These are phyloP conservation scores for Rhizoclosmatium sp. DNA, from an alignment of 192 early-diverging fungal genomes.

Conservation along the genomic window DNA sequence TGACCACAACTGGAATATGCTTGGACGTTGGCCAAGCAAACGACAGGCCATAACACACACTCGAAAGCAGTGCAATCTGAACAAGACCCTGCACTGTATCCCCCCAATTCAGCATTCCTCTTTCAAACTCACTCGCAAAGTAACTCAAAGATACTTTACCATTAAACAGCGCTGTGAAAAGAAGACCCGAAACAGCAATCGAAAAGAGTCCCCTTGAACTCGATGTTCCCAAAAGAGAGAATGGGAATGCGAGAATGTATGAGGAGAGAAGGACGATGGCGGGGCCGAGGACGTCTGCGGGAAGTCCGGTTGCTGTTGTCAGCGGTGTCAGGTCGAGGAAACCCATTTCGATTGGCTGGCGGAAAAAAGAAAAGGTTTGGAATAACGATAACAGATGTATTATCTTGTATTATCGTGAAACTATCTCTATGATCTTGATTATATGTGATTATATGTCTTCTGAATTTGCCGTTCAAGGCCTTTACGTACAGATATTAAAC, in stretches of 20 bases:
- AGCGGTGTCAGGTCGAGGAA: constrained; percentile 5
- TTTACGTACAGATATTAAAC: no score
- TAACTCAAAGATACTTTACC: background rate
- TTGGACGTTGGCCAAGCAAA: background rate
- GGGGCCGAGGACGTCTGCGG: constrained; percentile 19
- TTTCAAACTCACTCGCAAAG: background rate
- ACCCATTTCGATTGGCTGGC: background rate
- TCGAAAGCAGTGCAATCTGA: constrained; percentile 15
- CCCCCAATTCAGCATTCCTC: background rate
- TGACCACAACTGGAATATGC: background rate
- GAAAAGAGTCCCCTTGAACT: background rate
- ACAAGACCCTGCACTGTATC: constrained; percentile 25
- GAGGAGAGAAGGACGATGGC: constrained; percentile 17
- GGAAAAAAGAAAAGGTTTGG: no score
- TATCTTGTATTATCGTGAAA: no score
- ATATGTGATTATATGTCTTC: no score
- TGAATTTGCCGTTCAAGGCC: no score
- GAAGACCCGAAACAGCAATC: background rate
- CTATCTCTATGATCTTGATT: no score
- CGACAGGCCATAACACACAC: constrained; percentile 11
- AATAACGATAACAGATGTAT: no score
- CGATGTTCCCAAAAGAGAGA: background rate
- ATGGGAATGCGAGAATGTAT: constrained; percentile 26
- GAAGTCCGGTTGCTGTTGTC: background rate
- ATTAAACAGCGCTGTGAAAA: constrained; percentile 30